These are phyloP conservation scores for Tetrapisispora namnaoensis DNA, from an alignment of 805 yeast species.

Conservation along the genomic window DNA sequence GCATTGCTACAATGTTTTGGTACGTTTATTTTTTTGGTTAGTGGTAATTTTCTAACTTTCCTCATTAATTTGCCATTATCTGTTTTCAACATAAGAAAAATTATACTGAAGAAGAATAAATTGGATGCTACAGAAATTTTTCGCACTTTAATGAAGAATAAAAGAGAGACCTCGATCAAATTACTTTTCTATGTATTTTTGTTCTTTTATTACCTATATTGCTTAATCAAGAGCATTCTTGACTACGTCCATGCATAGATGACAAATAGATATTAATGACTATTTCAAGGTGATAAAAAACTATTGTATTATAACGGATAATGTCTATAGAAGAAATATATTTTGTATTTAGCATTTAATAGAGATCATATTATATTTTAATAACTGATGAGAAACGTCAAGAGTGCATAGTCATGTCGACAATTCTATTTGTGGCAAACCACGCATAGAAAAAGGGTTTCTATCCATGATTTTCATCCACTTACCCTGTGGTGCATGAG, in stretches of 20 bases:
- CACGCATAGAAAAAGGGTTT: too few species aligned
- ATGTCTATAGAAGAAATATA: background rate
- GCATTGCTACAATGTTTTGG: constrained; percentile 68
- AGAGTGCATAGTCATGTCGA: too few species aligned
- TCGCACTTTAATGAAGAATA: constrained; percentile 83
- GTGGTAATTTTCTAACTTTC: constrained; percentile 86
- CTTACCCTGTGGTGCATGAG: too few species aligned
- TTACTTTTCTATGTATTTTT: constrained; percentile 79
- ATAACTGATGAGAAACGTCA: too few species aligned
- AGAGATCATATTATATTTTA: too few species aligned
- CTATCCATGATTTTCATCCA: too few species aligned
- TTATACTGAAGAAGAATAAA: constrained; percentile 66
- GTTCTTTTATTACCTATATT: constrained; percentile 90
- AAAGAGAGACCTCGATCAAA: constrained; percentile 81
- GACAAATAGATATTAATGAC: too few species aligned
- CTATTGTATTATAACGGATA: background rate
- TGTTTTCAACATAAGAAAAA: constrained; percentile 72
- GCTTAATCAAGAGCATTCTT: constrained; percentile 87
- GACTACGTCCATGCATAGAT: constrained; percentile 33
- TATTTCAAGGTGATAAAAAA: too few species aligned
- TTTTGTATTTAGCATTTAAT: too few species aligned
- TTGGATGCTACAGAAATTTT: constrained; percentile 95
- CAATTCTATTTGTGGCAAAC: too few species aligned
- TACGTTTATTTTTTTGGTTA: constrained; percentile 58
- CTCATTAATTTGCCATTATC: constrained; percentile 70